phyloP scores from a whole-genome alignment of 164 flowering plant species.

The Chimonanthus praecox region DNA sequence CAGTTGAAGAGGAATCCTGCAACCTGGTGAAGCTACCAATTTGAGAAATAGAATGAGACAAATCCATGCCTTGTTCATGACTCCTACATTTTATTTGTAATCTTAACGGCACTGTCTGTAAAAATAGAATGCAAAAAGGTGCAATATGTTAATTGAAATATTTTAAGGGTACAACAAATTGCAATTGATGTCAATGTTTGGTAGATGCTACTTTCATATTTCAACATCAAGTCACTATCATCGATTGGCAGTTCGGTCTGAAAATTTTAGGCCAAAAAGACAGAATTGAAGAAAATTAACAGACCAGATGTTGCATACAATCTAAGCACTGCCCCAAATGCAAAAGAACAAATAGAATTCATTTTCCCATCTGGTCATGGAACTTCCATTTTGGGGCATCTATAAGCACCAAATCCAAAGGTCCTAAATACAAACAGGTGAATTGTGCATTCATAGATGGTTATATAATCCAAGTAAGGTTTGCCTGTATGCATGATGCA shows the following conservation, averaged over 20 bases:
- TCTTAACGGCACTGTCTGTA: constrained; percentile 66
- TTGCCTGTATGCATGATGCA: background rate
- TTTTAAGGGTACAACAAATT: too few relatives aligned
- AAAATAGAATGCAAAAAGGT: constrained; percentile 7
- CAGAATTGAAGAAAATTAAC: background rate
- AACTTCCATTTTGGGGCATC: background rate
- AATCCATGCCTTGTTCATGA: constrained; percentile 19
- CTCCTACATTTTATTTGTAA: constrained; percentile 48
- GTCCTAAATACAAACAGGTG: background rate
- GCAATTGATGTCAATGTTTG: too few relatives aligned
- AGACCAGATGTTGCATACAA: background rate
- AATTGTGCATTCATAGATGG: too few relatives aligned
- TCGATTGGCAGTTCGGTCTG: background rate
- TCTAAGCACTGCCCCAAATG: background rate
- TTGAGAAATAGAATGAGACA: constrained; percentile 21
- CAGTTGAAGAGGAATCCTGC: constrained; percentile 30
- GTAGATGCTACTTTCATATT: background rate
- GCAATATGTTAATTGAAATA: background rate
- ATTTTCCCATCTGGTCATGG: background rate
- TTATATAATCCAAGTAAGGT: too few relatives aligned
- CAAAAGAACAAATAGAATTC: too few relatives aligned
- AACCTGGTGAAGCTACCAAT: constrained; percentile 12
- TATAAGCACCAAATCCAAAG: background rate
- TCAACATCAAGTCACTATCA: background rate
- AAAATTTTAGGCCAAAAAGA: background rate